phyloP scores from a whole-genome alignment of 2,329 filamentous ascomycete genomes.

The Ophiostoma sp. region DNA sequence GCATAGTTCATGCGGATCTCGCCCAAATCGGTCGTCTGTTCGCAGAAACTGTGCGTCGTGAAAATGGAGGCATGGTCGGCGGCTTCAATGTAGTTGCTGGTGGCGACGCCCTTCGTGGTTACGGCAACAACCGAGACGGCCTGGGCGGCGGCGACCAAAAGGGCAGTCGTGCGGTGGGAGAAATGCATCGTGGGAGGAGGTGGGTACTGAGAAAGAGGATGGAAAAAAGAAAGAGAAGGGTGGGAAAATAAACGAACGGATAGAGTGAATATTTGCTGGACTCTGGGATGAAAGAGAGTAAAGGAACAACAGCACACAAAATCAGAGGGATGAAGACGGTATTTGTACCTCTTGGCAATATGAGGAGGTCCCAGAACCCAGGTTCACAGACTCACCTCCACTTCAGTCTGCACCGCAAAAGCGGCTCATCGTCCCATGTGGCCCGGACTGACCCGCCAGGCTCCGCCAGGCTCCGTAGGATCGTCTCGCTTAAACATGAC shows the following conservation, averaged over 20 bases:
- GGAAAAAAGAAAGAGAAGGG: not conserved
- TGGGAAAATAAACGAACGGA: no score
- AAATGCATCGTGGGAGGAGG: not conserved
- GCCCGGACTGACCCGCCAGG: not conserved
- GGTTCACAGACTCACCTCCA: not conserved
- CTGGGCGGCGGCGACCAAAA: not conserved
- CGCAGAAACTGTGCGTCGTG: conserved; percentile 10
- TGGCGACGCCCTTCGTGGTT: not conserved
- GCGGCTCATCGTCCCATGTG: conserved; percentile 9
- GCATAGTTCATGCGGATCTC: conserved; percentile 15
- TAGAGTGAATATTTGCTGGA: no score
- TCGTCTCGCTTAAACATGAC: not conserved
- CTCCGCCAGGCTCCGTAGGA: not conserved
- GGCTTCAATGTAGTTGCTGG: conserved; percentile 7
- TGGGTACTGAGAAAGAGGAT: no score
- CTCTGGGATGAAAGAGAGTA: no score
- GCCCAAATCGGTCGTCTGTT: not conserved
- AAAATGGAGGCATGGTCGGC: conserved; percentile 12
- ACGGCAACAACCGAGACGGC: not conserved
- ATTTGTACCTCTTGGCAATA: no score
- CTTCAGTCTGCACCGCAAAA: not conserved
- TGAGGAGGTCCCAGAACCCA: no score
- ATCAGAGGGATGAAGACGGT: no score
- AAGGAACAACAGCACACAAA: no score
- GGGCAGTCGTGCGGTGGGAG: not conserved